These are phyloP conservation scores for Sphaerulina vaccinii DNA, from an alignment of 2,329 filamentous ascomycete species.

Conservation along the genomic window DNA sequence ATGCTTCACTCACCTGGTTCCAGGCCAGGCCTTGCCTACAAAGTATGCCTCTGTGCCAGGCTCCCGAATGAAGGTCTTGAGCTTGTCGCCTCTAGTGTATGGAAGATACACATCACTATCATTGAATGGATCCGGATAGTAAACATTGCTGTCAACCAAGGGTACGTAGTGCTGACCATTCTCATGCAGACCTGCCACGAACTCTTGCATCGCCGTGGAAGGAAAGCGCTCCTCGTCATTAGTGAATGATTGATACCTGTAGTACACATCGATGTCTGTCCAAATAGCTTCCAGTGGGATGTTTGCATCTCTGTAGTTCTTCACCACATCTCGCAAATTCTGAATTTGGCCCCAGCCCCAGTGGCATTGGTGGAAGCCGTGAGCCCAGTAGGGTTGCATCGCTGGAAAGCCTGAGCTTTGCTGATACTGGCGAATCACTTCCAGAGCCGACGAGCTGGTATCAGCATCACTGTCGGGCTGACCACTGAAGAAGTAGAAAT, in stretches of 20 bases:
- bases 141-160: conserved; percentile 60
- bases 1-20: background rate
- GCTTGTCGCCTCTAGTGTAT: conserved; percentile 51
- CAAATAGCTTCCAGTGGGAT: conserved; percentile 45
- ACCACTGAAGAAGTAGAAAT: conserved; percentile 76
- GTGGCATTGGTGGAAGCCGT: conserved; percentile 79
- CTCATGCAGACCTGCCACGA: conserved; percentile 51
- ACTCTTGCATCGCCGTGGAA: conserved; percentile 51
- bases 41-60: conserved; percentile 51
- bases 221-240: conserved; percentile 4
- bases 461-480: conserved; percentile 30
- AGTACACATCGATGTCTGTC: conserved; percentile 37
- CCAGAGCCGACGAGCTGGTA: conserved; percentile 28
- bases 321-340: conserved; percentile 57
- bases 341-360: conserved; percentile 64
- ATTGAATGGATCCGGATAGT: conserved; percentile 62
- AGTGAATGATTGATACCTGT: conserved; percentile 26
- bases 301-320: conserved; percentile 51
- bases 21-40: conserved; percentile 27
- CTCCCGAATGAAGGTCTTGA: conserved; percentile 53
- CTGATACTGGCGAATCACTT: conserved; percentile 20
- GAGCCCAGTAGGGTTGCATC: conserved; percentile 77
- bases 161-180: conserved; percentile 56
- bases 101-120: conserved; percentile 48
- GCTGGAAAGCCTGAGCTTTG: conserved; percentile 65